A percentile compares a stretch with the other conserved stretches of the same genome.
Conservation (phyloP, 2,329 filamentous ascomycete genomes). For the Aphanocladium album region DNA sequence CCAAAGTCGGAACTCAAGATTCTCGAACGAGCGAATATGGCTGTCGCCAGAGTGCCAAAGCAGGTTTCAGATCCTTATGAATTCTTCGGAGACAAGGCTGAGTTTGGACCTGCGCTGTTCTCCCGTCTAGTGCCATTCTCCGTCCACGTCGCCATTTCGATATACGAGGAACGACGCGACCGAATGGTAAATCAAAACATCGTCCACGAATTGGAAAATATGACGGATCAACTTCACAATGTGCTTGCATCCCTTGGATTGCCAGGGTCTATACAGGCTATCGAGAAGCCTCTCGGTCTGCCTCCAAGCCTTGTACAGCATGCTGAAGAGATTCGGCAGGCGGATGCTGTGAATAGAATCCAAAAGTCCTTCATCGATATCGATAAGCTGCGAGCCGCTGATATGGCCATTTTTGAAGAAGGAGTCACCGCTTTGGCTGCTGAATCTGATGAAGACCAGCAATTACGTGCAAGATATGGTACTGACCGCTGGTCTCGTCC, state of each 20-base stretch:
- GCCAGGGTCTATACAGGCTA: constrained; percentile 84
- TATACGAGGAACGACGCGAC: constrained; percentile 89
- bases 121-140: constrained; percentile 91
- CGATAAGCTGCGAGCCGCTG: constrained; percentile 78
- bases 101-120: constrained; percentile 82
- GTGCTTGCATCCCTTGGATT: constrained; percentile 78
- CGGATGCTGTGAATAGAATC: constrained; percentile 74
- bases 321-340: constrained; percentile 88
- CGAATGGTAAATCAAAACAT: constrained; percentile 85
- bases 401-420: constrained; percentile 75
- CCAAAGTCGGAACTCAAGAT: constrained; percentile 82
- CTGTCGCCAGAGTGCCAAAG: constrained; percentile 68
- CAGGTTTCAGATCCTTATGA: constrained; percentile 78
- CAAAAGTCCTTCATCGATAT: constrained; percentile 81
- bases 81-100: constrained; percentile 71
- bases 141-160: constrained; percentile 89
- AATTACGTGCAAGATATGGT: constrained; percentile 70
- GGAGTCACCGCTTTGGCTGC: constrained; percentile 71
- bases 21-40: constrained; percentile 87
- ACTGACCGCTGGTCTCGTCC: constrained; percentile 78
- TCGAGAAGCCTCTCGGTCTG: constrained; percentile 89
- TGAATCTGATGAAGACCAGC: constrained; percentile 80
- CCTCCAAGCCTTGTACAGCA: constrained; percentile 82
- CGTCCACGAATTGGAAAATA: constrained; percentile 73
- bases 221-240: constrained; percentile 76